Evolutionary conservation across 257 asterid genomes (phyloP), one percentile per base, ranked within the genome.

Genomic region (Schizonepeta tenuifolia): DNA sequence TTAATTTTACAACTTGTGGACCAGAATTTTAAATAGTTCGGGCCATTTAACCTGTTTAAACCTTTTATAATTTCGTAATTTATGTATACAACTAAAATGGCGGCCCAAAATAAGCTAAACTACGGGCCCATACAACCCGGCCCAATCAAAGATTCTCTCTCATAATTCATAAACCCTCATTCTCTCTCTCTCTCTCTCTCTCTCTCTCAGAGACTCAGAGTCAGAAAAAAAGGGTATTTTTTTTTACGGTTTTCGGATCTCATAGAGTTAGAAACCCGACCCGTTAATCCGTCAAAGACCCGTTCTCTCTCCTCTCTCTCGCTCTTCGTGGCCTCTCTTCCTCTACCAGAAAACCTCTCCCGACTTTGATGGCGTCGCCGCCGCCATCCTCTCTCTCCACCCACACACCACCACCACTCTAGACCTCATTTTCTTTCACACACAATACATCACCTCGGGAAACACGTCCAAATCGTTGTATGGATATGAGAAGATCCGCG

Each of bases 401-500:
- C 82, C 18, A 4, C 31, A 15, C 36, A 74, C 40, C 65, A 65
- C 74, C 71, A 2, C 17, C 57, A 66, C 71, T 66, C 76, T 77
- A 56, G 63, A 55, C 21, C 59, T 61, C 70, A 60, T 14, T 12
- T 7, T n/a, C n/a, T n/a, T 22, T 13, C 15, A 20, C 51, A 3
- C 43, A 73, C 64, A 38, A 58, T 62, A 1, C 7, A 26, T 13
- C 9, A 50, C 33, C 57, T 72, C 22, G 28, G 53, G 6, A 46
- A 10, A 65, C 21, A 49, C 71, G 28, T 67, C 44, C 9, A 14
- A 24, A 10, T 70, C 33, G 11, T 9, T 69, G 22, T 54, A 85
- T 85, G 90, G 90, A 81, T 51, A 79, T 83, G 86, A 83, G 86
- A 79, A 78, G 86, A 79, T 74, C 82, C 74, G 50, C 79, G 6